phyloP scores from a whole-genome alignment of 2,329 filamentous ascomycete genomes.

The Aschersonia sp. region DNA sequence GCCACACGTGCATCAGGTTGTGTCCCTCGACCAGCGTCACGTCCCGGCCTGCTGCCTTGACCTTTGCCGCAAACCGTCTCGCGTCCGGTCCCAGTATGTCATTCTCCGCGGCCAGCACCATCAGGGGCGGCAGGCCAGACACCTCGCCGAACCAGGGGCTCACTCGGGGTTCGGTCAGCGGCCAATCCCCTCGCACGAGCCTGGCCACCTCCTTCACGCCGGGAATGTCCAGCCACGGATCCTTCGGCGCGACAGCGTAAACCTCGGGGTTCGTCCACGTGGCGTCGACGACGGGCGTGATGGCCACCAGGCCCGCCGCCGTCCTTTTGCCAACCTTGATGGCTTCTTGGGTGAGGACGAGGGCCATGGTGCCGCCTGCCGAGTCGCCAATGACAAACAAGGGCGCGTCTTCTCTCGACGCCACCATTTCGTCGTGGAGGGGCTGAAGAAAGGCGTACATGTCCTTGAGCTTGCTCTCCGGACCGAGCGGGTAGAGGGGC shows the following conservation, averaged over 20 bases:
- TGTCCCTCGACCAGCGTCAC: constrained; percentile 14
- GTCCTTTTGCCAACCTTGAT: constrained; percentile 10
- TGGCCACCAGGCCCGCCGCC: constrained; percentile 13
- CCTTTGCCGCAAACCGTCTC: constrained; percentile 13
- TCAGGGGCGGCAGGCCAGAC: constrained; percentile 13
- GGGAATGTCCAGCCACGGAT: constrained; percentile 14
- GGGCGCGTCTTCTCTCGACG: constrained; percentile 12
- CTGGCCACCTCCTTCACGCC: constrained; percentile 12
- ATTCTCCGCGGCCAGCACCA: constrained; percentile 13
- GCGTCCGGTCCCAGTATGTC: constrained; percentile 15
- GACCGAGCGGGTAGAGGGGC: constrained; percentile 17
- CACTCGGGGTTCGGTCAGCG: constrained; percentile 11
- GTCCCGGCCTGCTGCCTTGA: constrained; percentile 10
- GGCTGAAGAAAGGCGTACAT: constrained; percentile 18
- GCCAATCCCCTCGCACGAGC: constrained; percentile 13
- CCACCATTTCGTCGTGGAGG: constrained; percentile 16
- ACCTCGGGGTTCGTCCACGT: constrained; percentile 14
- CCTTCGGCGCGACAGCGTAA: constrained; percentile 8
- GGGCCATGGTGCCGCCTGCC: constrained; percentile 15
- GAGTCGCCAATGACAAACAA: constrained; percentile 17
- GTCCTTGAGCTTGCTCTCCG: constrained; percentile 14
- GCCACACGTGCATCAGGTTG: constrained; percentile 19
- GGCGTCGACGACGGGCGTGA: constrained; percentile 15
- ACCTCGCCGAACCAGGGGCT: constrained; percentile 16
- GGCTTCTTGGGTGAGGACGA: constrained; percentile 16